Conservation (phyloP, 1,139 yeast species). For the Yamadazyma siamensis region DNA sequence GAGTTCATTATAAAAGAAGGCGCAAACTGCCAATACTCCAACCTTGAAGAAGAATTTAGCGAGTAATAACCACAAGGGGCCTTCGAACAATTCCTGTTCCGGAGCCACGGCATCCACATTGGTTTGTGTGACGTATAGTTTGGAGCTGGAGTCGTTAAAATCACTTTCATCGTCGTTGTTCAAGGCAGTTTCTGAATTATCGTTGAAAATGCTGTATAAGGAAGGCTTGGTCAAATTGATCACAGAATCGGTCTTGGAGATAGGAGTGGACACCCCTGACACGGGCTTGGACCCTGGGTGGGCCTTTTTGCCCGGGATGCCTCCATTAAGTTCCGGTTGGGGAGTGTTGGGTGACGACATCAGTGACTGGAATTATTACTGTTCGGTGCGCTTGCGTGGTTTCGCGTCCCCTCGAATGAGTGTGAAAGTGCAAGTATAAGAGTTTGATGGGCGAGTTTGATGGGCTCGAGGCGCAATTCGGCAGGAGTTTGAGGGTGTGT, state of each 20-base stretch:
- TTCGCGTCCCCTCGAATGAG: background rate
- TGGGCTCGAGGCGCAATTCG: too few relatives aligned
- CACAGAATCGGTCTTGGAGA: slow-evolving; percentile 43
- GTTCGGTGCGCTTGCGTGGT: too few relatives aligned
- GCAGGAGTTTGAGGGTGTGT: too few relatives aligned
- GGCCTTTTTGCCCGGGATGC: slow-evolving; percentile 2
- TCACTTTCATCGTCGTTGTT: slow-evolving; percentile 28
- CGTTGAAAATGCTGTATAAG: slow-evolving; percentile 47
- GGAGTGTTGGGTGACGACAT: too few relatives aligned
- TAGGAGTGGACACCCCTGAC: slow-evolving; percentile 13
- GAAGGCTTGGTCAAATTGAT: slow-evolving; percentile 49
- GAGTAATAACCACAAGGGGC: slow-evolving; percentile 4
- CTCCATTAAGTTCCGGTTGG: too few relatives aligned
- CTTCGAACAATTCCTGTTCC: slow-evolving; percentile 8
- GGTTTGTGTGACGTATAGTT: slow-evolving; percentile 6
- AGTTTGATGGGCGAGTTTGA: too few relatives aligned
- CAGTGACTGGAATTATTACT: too few relatives aligned
- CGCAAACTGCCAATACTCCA: slow-evolving; percentile 38
- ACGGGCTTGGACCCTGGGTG: background rate
- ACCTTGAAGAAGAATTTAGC: slow-evolving; percentile 19
- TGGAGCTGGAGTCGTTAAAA: slow-evolving; percentile 10
- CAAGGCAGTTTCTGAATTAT: slow-evolving; percentile 31
- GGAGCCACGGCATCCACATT: slow-evolving; percentile 1
- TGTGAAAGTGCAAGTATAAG: too few relatives aligned
- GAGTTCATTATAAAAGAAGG: slow-evolving; percentile 48